Evolutionary conservation across 1,284 basidiomycete genomes (phyloP), one percentile per base, ranked within the genome.

Genomic region (Ustilago loliicola): DNA sequence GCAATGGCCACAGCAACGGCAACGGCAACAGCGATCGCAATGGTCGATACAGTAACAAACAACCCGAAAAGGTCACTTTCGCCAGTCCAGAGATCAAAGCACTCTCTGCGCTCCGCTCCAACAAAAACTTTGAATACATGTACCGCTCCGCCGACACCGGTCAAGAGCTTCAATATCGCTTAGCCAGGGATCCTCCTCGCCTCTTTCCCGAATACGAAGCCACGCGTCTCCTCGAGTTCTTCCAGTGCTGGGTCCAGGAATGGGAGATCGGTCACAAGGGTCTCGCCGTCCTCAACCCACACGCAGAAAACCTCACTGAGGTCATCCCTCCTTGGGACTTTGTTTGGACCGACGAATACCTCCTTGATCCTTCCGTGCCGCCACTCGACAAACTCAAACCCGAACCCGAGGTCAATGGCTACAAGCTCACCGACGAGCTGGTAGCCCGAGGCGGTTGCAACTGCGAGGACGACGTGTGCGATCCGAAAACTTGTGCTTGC

Each of bases 251-350:
- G 54, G 66, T 80, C 11, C 45, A 69, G 15, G 69, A 80, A 29
- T 52, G 61, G 54, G 79, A 80, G 53, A 17, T 47, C 40, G 54
- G 71, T 21, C 54, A 55, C 23, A 27, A 45, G 5, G 72, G 69
- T 1, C 47, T 83, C 13, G 60, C 52, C 9, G 42, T 81, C 25
- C 23, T 36, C n/a, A 77, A 79, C 25, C 17, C 8, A 1, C 9
- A 32, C 29, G 32, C 50, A 4, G 23, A 38, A 9, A 57, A 62
- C 10, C 42, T 76, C 11, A 48, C 55, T 50, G 77, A 83, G 19
- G 74, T 66, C n/a, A 61, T 74, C 21, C 82, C 82, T 19, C 76
- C 81, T 1, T 78, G 61, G 66, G 75, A 83, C 52, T 83, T 81
- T 51, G 55, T 30, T 21, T 83, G 70, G 69, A 67, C 62, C 2